These are phyloP conservation scores for Hansenula lynferdii DNA, from an alignment of 1,139 yeast species.

Conservation along the genomic window DNA sequence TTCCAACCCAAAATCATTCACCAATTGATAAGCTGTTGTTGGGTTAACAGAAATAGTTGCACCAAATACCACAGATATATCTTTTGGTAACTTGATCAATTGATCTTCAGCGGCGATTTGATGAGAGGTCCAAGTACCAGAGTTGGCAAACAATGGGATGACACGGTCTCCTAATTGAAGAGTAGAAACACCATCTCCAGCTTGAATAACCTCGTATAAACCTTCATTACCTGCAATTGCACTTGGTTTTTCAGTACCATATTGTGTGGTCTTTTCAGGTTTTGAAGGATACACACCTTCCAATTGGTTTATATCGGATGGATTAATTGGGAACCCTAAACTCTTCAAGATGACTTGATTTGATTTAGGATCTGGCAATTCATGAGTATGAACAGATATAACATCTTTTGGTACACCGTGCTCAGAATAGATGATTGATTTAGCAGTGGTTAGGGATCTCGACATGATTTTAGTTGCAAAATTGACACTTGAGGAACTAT, in stretches of 20 bases:
- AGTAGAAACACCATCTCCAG: slow-evolving; percentile 47
- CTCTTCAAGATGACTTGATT: slow-evolving; percentile 31
- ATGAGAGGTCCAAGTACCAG: slow-evolving; percentile 95
- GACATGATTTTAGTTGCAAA: slow-evolving; percentile 2
- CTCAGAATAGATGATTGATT: slow-evolving; percentile 50
- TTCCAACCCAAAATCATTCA: slow-evolving; percentile 60
- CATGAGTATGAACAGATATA: slow-evolving; percentile 45
- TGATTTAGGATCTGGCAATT: slow-evolving; percentile 42
- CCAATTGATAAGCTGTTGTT: slow-evolving; percentile 86
- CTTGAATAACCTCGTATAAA: slow-evolving; percentile 72
- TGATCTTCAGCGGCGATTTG: slow-evolving; percentile 48
- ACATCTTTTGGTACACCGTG: slow-evolving; percentile 61
- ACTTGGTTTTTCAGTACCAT: slow-evolving; percentile 54
- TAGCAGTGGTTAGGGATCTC: slow-evolving; percentile 34
- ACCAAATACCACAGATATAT: slow-evolving; percentile 57
- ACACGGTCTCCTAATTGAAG: slow-evolving; percentile 84
- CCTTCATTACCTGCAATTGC: slow-evolving; percentile 96
- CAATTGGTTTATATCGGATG: slow-evolving; percentile 86
- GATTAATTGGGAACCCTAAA: slow-evolving; percentile 88
- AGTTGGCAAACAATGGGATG: slow-evolving; percentile 74
- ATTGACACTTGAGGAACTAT: background rate
- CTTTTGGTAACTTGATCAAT: slow-evolving; percentile 47
- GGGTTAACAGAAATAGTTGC: slow-evolving; percentile 93
- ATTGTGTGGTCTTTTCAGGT: slow-evolving; percentile 53
- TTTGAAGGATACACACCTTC: slow-evolving; percentile 93